Evolutionary conservation across 345 rosid genomes (phyloP).

Genomic region (Balakata baccata): DNA sequence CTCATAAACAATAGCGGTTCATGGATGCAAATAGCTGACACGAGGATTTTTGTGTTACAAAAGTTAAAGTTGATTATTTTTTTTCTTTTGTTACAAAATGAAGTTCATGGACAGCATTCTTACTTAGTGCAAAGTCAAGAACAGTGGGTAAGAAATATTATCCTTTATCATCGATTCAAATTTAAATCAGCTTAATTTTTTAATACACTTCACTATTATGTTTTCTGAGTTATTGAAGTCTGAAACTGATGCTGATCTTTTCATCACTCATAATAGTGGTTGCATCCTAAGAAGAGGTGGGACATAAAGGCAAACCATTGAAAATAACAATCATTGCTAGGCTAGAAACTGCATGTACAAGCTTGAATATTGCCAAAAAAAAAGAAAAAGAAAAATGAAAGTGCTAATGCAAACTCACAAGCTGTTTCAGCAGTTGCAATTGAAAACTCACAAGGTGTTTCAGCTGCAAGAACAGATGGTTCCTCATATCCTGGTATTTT

Average conservation of each 20-base stretch:
- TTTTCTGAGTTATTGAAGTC: neutral
- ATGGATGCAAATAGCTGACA: no score
- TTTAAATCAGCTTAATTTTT: neutral
- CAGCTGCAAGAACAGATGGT: conserved; percentile 65
- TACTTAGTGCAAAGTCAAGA: no score
- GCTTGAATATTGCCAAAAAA: conserved; percentile 1
- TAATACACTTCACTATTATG: no score
- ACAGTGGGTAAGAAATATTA: neutral
- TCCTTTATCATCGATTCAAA: neutral
- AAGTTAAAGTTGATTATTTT: no score
- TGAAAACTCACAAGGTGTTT: conserved; percentile 62
- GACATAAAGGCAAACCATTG: no score
- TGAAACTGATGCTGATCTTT: neutral
- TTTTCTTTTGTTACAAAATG: no score
- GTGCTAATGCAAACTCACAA: neutral
- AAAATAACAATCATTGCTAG: neutral
- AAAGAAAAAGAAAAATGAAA: neutral
- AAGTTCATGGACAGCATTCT: no score
- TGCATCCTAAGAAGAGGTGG: neutral
- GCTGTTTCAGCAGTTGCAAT: neutral
- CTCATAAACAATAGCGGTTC: no score
- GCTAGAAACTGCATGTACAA: neutral
- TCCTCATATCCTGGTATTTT: conserved; percentile 55
- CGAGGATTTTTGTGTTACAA: no score
- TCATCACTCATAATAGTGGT: neutral